Conservation (phyloP, 2,329 filamentous ascomycete species). For the Aspergillus felis region DNA sequence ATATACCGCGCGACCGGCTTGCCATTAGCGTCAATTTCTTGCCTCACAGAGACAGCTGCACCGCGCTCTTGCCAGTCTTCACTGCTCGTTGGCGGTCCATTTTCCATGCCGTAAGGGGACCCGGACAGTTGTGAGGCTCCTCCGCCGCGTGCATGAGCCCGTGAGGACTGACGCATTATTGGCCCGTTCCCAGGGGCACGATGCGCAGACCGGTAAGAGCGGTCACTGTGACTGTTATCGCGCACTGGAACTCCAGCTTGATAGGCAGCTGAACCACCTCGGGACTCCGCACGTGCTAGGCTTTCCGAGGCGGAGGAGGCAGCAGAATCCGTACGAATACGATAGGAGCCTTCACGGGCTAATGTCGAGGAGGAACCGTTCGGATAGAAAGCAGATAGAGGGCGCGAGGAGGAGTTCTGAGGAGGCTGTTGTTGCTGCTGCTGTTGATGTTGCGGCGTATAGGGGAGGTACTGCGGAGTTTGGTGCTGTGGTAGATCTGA, state of each 20-base stretch:
- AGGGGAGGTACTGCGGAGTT: constrained; percentile 43
- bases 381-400: constrained; percentile 47
- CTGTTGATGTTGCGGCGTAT: constrained; percentile 32
- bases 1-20: constrained; percentile 76
- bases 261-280: constrained; percentile 56
- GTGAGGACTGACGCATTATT: constrained; percentile 70
- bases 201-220: constrained; percentile 62
- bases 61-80: constrained; percentile 97
- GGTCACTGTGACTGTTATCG: constrained; percentile 66
- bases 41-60: constrained; percentile 76
- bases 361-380: constrained; percentile 40
- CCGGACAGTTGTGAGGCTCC: constrained; percentile 33
- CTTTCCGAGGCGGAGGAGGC: constrained; percentile 55
- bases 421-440: constrained; percentile 36
- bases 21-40: constrained; percentile 81
- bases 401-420: constrained; percentile 37
- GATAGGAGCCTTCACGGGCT: constrained; percentile 45
- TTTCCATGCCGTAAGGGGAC: constrained; percentile 54
- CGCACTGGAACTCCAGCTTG: constrained; percentile 60
- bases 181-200: constrained; percentile 57
- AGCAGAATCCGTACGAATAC: constrained; percentile 57
- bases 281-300: constrained; percentile 60
- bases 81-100: constrained; percentile 60
- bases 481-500: constrained; percentile 42
- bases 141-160: constrained; percentile 56